These are phyloP conservation scores for Termitomyces sp. DNA, from an alignment of 768 basidiomycete genomes.

Conservation along the genomic window DNA sequence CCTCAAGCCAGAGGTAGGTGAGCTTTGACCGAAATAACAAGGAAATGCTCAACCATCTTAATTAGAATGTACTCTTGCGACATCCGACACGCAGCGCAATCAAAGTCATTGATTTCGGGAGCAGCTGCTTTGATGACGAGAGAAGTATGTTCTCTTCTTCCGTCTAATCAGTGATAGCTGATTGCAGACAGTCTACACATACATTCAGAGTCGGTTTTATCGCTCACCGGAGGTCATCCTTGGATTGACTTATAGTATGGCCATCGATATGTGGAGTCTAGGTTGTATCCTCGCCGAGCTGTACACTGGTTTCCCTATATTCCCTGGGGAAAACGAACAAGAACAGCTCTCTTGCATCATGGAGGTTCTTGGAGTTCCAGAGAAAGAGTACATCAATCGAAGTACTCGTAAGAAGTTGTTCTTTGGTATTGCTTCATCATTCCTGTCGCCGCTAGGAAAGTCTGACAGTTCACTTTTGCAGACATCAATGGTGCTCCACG, in stretches of 20 bases:
- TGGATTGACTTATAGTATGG: conserved; percentile 99
- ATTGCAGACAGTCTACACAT: conserved; percentile 79
- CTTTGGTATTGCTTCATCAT: conserved; percentile 62
- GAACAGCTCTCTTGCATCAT: conserved; percentile 98
- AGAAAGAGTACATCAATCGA: conserved; percentile 91
- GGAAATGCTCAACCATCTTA: neutral
- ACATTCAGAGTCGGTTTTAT: conserved; percentile 99
- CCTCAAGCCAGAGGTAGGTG: conserved; percentile 89
- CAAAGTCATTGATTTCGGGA: conserved; percentile 99
- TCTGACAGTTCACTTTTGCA: conserved; percentile 25
- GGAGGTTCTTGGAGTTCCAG: conserved; percentile 95
- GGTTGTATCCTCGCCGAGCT: conserved; percentile 97
- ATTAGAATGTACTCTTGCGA: conserved; percentile 86
- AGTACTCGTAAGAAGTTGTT: conserved; percentile 93
- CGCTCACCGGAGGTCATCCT: conserved; percentile 99
- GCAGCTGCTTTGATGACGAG: conserved; percentile 97
- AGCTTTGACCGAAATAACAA: neutral
- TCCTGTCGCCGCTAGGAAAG: neutral
- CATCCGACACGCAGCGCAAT: conserved; percentile 96
- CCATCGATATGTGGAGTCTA: conserved; percentile 99
- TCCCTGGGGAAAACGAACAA: conserved; percentile 98
- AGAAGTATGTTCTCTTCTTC: conserved; percentile 62
- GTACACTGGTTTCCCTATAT: conserved; percentile 96
- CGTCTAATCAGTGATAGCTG: neutral
- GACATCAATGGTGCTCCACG: conserved; percentile 92